These are phyloP conservation scores for Vigna unguiculata DNA, from an alignment of 306 rosid species.

Conservation along the genomic window DNA sequence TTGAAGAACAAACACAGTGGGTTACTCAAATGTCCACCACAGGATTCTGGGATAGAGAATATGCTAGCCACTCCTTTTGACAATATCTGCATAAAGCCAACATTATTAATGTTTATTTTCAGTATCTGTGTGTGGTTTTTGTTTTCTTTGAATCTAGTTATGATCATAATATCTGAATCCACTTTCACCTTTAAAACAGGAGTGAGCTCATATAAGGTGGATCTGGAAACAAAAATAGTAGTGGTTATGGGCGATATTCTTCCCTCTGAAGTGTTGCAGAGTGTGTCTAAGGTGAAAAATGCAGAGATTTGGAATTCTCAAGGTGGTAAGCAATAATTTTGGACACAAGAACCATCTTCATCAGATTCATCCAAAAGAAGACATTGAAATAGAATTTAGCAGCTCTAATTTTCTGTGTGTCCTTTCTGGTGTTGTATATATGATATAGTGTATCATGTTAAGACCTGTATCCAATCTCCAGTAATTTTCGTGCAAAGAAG, in stretches of 20 bases:
- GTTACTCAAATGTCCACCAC: conserved; percentile 36
- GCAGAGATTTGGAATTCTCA: conserved; percentile 71
- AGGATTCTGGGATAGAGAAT: conserved; percentile 1
- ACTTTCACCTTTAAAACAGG: conserved; percentile 51
- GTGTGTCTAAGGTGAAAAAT: conserved; percentile 85
- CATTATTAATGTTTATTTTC: conserved; percentile 21
- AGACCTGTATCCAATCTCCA: conserved; percentile 10
- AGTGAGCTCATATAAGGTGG: conserved; percentile 82
- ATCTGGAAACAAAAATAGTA: conserved; percentile 78
- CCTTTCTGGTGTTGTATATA: conserved; percentile 21
- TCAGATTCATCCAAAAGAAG: conserved; percentile 28
- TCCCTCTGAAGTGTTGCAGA: conserved; percentile 81
- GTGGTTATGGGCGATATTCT: conserved; percentile 87
- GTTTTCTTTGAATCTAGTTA: not conserved
- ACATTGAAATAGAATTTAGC: conserved; percentile 39
- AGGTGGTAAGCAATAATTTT: conserved; percentile 32
- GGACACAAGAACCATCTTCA: conserved; percentile 32
- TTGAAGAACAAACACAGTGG: conserved; percentile 24
- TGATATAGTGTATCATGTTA: conserved; percentile 28
- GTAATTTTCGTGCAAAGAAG: conserved; percentile 5
- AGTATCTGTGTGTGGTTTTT: conserved; percentile 19
- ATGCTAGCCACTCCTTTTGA: conserved; percentile 38
- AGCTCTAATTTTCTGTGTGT: conserved; percentile 32
- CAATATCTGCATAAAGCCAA: conserved; percentile 39
- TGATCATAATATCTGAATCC: not conserved